Evolutionary conservation across 805 yeast species (phyloP).

Genomic region (Jamesozyma lodderae): DNA sequence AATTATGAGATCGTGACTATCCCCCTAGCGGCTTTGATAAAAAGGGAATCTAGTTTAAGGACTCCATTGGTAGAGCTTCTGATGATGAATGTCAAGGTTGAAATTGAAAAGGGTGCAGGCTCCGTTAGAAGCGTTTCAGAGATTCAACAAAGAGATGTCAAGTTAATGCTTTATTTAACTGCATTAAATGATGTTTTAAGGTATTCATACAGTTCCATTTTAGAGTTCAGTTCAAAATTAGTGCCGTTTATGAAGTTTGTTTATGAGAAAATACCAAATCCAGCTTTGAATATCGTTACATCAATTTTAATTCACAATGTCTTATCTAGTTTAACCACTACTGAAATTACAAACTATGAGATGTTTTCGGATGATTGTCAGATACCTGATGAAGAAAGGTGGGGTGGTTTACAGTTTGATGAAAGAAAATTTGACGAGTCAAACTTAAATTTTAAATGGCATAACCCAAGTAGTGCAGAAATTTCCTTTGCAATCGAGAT

Average conservation of each 20-base stretch:
- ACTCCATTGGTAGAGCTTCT: slow-evolving; percentile 20
- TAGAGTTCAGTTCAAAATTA: slow-evolving; percentile 39
- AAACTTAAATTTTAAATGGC: slow-evolving; percentile 63
- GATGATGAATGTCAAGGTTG: slow-evolving; percentile 45
- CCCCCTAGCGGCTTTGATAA: slow-evolving; percentile 62
- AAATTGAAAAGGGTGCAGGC: slow-evolving; percentile 77
- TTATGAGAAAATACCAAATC: slow-evolving; percentile 31
- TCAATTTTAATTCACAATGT: slow-evolving; percentile 60
- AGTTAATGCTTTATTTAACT: slow-evolving; percentile 60
- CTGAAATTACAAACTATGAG: slow-evolving; percentile 48
- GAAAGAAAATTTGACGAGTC: slow-evolving; percentile 39
- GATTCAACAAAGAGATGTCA: slow-evolving; percentile 67
- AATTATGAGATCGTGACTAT: slow-evolving; percentile 62
- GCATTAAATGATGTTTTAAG: slow-evolving; percentile 63
- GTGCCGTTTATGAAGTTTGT: slow-evolving; percentile 29
- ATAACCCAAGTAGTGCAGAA: slow-evolving; percentile 49
- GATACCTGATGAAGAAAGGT: slow-evolving; percentile 37
- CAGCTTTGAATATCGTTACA: slow-evolving; percentile 50
- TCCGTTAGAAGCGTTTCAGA: slow-evolving; percentile 55
- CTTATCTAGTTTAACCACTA: slow-evolving; percentile 52
- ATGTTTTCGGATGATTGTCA: slow-evolving; percentile 41
- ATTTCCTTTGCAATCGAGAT: slow-evolving; percentile 51
- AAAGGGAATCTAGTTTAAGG: slow-evolving; percentile 37
- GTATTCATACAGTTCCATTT: slow-evolving; percentile 48
- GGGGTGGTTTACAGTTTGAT: slow-evolving; percentile 71